These are phyloP conservation scores for Carallia pectinifolia DNA, from an alignment of 345 rosid genomes.

Conservation along the genomic window DNA sequence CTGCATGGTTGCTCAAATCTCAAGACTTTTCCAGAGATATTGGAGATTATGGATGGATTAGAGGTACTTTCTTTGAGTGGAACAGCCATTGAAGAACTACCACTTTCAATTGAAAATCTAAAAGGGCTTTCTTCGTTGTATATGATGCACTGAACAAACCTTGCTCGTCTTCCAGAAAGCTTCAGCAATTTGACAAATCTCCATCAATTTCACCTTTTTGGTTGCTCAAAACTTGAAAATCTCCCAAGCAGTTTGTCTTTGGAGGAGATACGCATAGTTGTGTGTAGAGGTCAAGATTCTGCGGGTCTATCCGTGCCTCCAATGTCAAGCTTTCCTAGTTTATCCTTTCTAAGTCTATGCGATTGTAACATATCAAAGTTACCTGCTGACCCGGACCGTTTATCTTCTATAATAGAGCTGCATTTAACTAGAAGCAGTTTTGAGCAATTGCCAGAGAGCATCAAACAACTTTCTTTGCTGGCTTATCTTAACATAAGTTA, in stretches of 20 bases:
- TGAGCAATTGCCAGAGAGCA: too few species aligned
- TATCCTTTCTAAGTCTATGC: too few species aligned
- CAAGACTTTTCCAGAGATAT: constrained; percentile 4
- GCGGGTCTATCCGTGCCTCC: too few species aligned
- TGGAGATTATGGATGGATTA: constrained; percentile 1
- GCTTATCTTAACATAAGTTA: too few species aligned
- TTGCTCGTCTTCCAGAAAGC: neutral
- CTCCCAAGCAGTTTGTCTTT: neutral
- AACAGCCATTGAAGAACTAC: constrained; percentile 4
- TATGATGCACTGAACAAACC: neutral
- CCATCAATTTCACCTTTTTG: neutral
- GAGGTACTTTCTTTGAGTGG: neutral
- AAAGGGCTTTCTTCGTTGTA: neutral
- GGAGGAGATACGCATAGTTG: too few species aligned
- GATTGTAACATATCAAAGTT: too few species aligned
- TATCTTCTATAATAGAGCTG: too few species aligned
- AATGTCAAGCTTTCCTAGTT: too few species aligned
- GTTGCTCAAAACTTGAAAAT: neutral
- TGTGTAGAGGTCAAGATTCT: too few species aligned
- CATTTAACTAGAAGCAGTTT: too few species aligned
- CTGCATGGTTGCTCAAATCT: constrained; percentile 3
- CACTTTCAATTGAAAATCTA: constrained; percentile 1
- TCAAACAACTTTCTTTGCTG: too few species aligned
- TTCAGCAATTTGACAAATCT: neutral
- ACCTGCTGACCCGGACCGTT: too few species aligned